phyloP scores from a whole-genome alignment of 2,329 filamentous ascomycete genomes.

The Chalara sp. region DNA sequence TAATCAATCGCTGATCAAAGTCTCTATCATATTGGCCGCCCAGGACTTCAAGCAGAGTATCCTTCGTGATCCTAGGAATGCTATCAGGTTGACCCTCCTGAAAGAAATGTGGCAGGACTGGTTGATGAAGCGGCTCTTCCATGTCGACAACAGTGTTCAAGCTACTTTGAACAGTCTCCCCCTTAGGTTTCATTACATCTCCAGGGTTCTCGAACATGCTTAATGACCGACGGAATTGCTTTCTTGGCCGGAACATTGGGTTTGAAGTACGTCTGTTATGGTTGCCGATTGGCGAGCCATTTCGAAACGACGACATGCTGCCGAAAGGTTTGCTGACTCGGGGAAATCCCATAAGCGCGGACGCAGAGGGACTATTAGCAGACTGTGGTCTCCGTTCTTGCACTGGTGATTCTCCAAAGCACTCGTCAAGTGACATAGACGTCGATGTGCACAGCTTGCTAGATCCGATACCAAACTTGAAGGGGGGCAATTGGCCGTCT shows the following conservation, averaged over 20 bases:
- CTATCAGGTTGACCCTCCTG: constrained; percentile 75
- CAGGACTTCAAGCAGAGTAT: constrained; percentile 79
- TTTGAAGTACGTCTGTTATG: constrained; percentile 69
- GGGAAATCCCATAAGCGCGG: constrained; percentile 46
- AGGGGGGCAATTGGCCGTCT: constrained; percentile 63
- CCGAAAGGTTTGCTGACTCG: constrained; percentile 61
- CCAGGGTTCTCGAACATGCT: constrained; percentile 97
- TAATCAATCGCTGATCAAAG: constrained; percentile 77
- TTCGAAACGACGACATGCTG: constrained; percentile 52
- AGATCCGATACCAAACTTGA: constrained; percentile 60
- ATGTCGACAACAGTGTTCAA: constrained; percentile 77
- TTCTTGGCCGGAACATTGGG: constrained; percentile 68
- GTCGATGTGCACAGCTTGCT: constrained; percentile 43
- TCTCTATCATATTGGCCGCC: constrained; percentile 73
- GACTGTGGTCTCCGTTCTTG: constrained; percentile 59
- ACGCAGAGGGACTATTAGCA: constrained; percentile 50
- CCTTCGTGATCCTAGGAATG: constrained; percentile 77
- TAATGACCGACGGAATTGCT: constrained; percentile 83
- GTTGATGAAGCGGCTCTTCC: constrained; percentile 62
- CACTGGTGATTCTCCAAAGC: constrained; percentile 71
- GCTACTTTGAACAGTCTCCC: constrained; percentile 48
- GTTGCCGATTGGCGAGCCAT: constrained; percentile 66
- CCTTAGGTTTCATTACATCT: constrained; percentile 78
- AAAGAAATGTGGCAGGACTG: constrained; percentile 76
- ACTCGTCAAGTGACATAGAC: constrained; percentile 68